Conservation (phyloP, 2,329 filamentous ascomycete species). For the Aspergillus sojae region DNA sequence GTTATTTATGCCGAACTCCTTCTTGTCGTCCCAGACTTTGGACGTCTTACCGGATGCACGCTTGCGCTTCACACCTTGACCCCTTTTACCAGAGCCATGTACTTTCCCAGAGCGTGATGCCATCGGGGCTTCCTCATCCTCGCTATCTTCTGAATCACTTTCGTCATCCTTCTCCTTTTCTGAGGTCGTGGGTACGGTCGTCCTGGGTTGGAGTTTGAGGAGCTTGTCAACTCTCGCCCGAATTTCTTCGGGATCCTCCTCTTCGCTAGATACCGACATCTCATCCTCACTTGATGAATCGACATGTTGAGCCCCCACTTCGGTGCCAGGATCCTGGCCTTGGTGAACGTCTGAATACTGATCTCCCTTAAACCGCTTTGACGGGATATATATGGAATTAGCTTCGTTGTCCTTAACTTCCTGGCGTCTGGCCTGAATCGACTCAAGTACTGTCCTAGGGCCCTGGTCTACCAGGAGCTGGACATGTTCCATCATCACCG, state of each 20-base stretch:
- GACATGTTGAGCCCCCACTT: constrained; percentile 9
- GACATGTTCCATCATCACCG: constrained; percentile 48
- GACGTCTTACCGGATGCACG: neutral
- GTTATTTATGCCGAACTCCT: constrained; percentile 27
- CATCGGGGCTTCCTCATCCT: constrained; percentile 8
- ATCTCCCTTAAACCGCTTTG: constrained; percentile 34
- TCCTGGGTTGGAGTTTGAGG: constrained; percentile 13
- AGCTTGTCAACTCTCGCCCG: constrained; percentile 13
- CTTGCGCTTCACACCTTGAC: constrained; percentile 12
- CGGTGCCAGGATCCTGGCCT: neutral
- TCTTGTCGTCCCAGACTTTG: constrained; percentile 21
- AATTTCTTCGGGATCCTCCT: constrained; percentile 20
- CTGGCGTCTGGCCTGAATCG: constrained; percentile 30
- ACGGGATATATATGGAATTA: constrained; percentile 42
- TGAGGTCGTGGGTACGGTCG: neutral
- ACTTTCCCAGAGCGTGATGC: neutral
- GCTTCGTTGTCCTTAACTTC: constrained; percentile 38
- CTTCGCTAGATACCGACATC: constrained; percentile 14
- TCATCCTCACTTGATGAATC: constrained; percentile 23
- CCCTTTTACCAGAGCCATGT: neutral
- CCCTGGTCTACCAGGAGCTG: constrained; percentile 35
- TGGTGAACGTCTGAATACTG: constrained; percentile 26
- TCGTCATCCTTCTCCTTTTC: neutral
- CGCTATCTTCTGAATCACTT: constrained; percentile 8
- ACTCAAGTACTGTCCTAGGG: constrained; percentile 34